Percentiles rank a stretch among this genome's conserved stretches.
phyloP scores from a whole-genome alignment of 2,329 filamentous ascomycete species.

The Phaeosphaeriaceae sp. region DNA sequence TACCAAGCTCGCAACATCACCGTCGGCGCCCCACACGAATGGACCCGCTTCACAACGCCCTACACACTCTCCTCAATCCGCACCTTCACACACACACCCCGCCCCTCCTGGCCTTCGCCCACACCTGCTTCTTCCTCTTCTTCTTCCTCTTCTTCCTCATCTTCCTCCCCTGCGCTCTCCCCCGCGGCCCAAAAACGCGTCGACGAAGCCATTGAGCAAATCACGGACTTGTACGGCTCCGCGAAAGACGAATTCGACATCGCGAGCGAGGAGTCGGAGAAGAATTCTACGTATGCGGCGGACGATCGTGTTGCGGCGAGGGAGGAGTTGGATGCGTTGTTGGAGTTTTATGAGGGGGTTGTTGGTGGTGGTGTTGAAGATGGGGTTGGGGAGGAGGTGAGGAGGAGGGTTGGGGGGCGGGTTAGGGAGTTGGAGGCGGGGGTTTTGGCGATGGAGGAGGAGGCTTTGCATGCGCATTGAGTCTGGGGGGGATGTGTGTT shows the following conservation, averaged over 20 bases:
- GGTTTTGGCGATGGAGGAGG: constrained; percentile 59
- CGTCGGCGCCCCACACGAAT: constrained; percentile 32
- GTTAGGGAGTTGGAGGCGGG: constrained; percentile 62
- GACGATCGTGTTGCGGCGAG: constrained; percentile 61
- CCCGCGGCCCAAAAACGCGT: constrained; percentile 31
- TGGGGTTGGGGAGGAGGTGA: constrained; percentile 54
- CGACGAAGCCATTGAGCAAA: constrained; percentile 42
- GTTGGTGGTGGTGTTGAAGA: constrained; percentile 51
- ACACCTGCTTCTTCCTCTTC: constrained; percentile 20
- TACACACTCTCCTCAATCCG: constrained; percentile 39
- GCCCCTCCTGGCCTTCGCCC: constrained; percentile 10
- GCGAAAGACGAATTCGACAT: constrained; percentile 57
- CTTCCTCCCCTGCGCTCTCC: too few relatives aligned
- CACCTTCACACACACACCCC: constrained; percentile 31
- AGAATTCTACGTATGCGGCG: constrained; percentile 62
- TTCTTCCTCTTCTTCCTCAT: too few relatives aligned
- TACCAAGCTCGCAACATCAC: constrained; percentile 34
- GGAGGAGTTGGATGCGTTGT: constrained; percentile 58
- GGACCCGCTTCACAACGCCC: constrained; percentile 43
- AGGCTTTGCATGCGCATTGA: constrained; percentile 56
- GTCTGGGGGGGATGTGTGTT: background rate
- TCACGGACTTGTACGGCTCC: constrained; percentile 47
- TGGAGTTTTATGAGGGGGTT: constrained; percentile 54
- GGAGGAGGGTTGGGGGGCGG: constrained; percentile 57
- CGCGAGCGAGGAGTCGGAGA: constrained; percentile 59